Base-by-base conservation (phyloP, 306 rosid species). In the Ziziphus jujuba region DNA sequence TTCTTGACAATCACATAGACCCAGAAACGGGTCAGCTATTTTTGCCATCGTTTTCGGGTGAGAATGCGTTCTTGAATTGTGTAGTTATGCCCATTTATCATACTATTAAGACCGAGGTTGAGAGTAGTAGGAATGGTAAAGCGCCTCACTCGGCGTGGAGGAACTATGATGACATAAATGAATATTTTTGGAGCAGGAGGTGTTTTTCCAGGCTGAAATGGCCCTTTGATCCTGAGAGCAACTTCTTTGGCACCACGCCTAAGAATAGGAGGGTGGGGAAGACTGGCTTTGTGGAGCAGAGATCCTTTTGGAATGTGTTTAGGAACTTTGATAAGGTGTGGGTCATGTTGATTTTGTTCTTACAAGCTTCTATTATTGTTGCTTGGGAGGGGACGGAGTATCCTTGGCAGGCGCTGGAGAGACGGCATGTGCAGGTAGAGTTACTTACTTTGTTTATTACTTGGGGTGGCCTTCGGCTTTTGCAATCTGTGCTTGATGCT, bases 91-190 rank as follows among this genome's bases (percentile, higher is more conserved):
- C 98, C 0, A 85, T 92, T 67, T 92, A 79, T 53, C 10, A 62
- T 0, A 89, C 98, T 16, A 76, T 89, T 60, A 82, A 79, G 80
- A 43, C 38, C 2, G 98, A 92, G 81, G 91, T 84, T 31, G 88
- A 85, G 38, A 72, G 85, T 58, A 89, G 98, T 54, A 77, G 90
- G 63, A 81, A 86, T 80, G 98, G 98, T n/a, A 82, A 72, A 52
- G 92, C 92, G 4, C 98, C 96, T 2, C 98, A 92, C 63, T 87
- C 96, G 56, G 98, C 96, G 1, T 92, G 98, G 98, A 79, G 98
- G 65, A 92, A 92, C 60, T 92, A 92, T 61, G 98, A 92, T 66
- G 98, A 92, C 22, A 74, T 92, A 1, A 92, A 92, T 22, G 98
- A 92, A 74, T 92, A 85, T 19, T 92, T 92, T 43, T 92, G 98